These are phyloP conservation scores for Lantana camara DNA, from an alignment of 257 asterid species.

Conservation along the genomic window DNA sequence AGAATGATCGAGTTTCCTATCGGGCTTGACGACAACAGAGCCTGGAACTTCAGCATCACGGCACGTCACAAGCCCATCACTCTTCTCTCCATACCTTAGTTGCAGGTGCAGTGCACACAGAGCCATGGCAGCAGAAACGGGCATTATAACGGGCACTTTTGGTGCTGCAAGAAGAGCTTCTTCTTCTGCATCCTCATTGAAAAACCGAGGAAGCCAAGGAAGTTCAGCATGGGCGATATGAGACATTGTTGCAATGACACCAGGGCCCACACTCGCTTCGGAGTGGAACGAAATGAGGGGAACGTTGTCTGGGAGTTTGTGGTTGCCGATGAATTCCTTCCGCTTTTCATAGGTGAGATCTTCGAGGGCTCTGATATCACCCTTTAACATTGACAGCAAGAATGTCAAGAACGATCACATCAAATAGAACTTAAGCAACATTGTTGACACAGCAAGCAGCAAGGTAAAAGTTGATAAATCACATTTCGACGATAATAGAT, in stretches of 20 bases:
- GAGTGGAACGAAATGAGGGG: conserved; percentile 86
- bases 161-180: conserved; percentile 44
- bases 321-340: conserved; percentile 63
- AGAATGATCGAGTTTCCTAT: conserved; percentile 76
- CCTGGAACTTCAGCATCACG: conserved; percentile 98
- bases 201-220: conserved; percentile 62
- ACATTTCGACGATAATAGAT: no score
- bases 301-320: conserved; percentile 70
- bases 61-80: conserved; percentile 93
- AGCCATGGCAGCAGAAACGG: conserved; percentile 80
- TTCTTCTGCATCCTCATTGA: conserved; percentile 40
- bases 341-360: conserved; percentile 88
- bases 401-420: not conserved
- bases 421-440: not conserved
- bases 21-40: conserved; percentile 77
- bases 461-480: not conserved
- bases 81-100: conserved; percentile 88
- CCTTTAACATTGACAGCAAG: conserved; percentile 38
- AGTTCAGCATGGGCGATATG: conserved; percentile 89
- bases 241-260: conserved; percentile 75
- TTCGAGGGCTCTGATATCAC: conserved; percentile 83
- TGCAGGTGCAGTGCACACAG: conserved; percentile 73
- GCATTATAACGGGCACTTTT: conserved; percentile 75
- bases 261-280: conserved; percentile 66
- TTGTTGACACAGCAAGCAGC: not conserved